Conservation (phyloP, 2,329 filamentous ascomycete species). For the Phialocephala sp. region DNA sequence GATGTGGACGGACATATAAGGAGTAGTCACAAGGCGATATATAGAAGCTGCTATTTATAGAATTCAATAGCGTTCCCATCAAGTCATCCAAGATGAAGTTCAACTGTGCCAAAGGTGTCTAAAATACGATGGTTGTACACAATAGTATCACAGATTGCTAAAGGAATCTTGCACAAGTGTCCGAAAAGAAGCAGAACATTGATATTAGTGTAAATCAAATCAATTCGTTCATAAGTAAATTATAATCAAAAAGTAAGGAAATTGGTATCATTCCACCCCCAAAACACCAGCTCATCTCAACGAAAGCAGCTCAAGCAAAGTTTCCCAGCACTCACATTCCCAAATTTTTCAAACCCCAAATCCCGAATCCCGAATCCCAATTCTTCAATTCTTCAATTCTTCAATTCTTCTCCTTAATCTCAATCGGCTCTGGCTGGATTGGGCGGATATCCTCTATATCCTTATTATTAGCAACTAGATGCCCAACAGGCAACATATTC, state of each 20-base stretch:
- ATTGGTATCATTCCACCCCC: slow-evolving; percentile 6
- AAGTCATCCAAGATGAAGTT: too few relatives aligned
- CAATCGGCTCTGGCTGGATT: background rate
- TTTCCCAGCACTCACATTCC: background rate
- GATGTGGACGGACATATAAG: background rate
- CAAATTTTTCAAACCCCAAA: too few relatives aligned
- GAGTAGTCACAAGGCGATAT: background rate
- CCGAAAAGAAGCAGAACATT: too few relatives aligned
- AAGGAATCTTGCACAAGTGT: too few relatives aligned
- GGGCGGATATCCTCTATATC: slow-evolving; percentile 31
- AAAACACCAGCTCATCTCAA: background rate
- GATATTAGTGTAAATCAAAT: background rate
- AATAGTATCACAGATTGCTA: too few relatives aligned
- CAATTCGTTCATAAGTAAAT: background rate
- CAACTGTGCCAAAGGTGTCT: too few relatives aligned
- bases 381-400: background rate
- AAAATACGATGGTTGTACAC: too few relatives aligned
- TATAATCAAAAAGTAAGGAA: background rate
- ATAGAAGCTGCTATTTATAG: background rate
- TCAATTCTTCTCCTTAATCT: slow-evolving; percentile 13
- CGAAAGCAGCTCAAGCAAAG: background rate
- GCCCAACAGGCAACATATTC: slow-evolving; percentile 58
- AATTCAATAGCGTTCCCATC: too few relatives aligned
- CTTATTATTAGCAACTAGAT: slow-evolving; percentile 26
- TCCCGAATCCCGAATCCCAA: too few relatives aligned